phyloP scores from a whole-genome alignment of 441 rosid genomes.

The Erodium moschatum region DNA sequence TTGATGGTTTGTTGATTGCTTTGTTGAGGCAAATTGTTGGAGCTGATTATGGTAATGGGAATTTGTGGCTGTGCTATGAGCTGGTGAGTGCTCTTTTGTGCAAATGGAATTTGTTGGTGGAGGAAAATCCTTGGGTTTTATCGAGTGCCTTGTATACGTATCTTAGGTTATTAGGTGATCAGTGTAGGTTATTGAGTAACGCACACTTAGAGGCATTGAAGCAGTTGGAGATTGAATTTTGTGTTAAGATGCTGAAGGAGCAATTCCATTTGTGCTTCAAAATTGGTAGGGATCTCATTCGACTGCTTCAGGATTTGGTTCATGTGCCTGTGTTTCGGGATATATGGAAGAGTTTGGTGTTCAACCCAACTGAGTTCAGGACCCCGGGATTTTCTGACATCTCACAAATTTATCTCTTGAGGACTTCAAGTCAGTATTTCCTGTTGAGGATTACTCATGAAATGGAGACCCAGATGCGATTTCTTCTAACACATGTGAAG shows the following conservation, averaged over 20 bases:
- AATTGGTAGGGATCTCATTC: slow-evolving; percentile 66
- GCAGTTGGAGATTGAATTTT: slow-evolving; percentile 54
- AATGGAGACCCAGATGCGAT: slow-evolving; percentile 66
- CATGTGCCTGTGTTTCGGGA: slow-evolving; percentile 57
- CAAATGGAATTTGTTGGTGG: slow-evolving; percentile 48
- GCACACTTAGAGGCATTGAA: slow-evolving; percentile 38
- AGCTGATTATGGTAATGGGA: slow-evolving; percentile 58
- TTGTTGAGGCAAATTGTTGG: slow-evolving; percentile 54
- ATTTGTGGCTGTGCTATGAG: slow-evolving; percentile 72
- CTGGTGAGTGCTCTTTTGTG: slow-evolving; percentile 38
- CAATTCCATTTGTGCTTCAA: slow-evolving; percentile 48
- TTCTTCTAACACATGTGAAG: slow-evolving; percentile 65
- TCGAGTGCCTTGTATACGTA: slow-evolving; percentile 53
- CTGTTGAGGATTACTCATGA: slow-evolving; percentile 54
- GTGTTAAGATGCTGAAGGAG: slow-evolving; percentile 74
- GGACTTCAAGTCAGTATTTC: slow-evolving; percentile 61
- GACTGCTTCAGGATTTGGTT: slow-evolving; percentile 64
- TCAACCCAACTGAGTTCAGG: slow-evolving; percentile 33
- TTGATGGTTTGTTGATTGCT: slow-evolving; percentile 41
- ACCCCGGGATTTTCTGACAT: slow-evolving; percentile 37
- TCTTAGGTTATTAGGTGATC: slow-evolving; percentile 63
- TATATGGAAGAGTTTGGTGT: slow-evolving; percentile 53
- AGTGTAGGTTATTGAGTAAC: slow-evolving; percentile 37
- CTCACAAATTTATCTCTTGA: slow-evolving; percentile 39
- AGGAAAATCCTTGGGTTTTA: slow-evolving; percentile 50